These are phyloP conservation scores for Leccinellum albellum DNA, from an alignment of 768 basidiomycete species.

Conservation along the genomic window DNA sequence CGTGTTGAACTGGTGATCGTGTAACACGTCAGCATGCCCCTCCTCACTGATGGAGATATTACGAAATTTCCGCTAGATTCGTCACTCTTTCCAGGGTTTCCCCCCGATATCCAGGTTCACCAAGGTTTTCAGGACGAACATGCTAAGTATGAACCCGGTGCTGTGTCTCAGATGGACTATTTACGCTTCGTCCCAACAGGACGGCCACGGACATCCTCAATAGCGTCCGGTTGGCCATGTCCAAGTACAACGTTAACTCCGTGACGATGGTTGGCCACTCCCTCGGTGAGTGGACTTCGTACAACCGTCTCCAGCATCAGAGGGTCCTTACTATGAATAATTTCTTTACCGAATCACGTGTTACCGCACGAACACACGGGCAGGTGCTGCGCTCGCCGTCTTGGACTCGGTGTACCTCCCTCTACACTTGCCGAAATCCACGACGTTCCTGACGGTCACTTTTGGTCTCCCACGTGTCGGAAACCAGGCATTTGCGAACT, in stretches of 20 bases:
- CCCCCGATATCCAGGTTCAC: slow-evolving; percentile 39
- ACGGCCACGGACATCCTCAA: slow-evolving; percentile 38
- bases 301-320: neutral
- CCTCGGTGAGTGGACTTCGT: slow-evolving; percentile 26
- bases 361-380: neutral
- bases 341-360: neutral
- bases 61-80: slow-evolving; percentile 30
- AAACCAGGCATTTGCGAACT: slow-evolving; percentile 56
- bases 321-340: neutral
- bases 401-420: slow-evolving; percentile 37
- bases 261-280: slow-evolving; percentile 47
- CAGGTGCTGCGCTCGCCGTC: slow-evolving; percentile 33
- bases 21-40: slow-evolving; percentile 25
- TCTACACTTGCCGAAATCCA: slow-evolving; percentile 29
- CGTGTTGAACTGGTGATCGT: slow-evolving; percentile 12
- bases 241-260: slow-evolving; percentile 27
- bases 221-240: slow-evolving; percentile 39
- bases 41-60: slow-evolving; percentile 40
- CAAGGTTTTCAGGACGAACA: slow-evolving; percentile 45
- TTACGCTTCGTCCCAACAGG: slow-evolving; percentile 33
- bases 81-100: slow-evolving; percentile 45
- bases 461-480: slow-evolving; percentile 42
- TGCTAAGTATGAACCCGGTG: slow-evolving; percentile 31
- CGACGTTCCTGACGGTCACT: slow-evolving; percentile 24
- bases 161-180: neutral